A percentile compares a stretch with the other conserved stretches of the same genome.
Evolutionary conservation across 208 protist genomes (phyloP).

Genomic region (Balamuthia mandrillaris): DNA sequence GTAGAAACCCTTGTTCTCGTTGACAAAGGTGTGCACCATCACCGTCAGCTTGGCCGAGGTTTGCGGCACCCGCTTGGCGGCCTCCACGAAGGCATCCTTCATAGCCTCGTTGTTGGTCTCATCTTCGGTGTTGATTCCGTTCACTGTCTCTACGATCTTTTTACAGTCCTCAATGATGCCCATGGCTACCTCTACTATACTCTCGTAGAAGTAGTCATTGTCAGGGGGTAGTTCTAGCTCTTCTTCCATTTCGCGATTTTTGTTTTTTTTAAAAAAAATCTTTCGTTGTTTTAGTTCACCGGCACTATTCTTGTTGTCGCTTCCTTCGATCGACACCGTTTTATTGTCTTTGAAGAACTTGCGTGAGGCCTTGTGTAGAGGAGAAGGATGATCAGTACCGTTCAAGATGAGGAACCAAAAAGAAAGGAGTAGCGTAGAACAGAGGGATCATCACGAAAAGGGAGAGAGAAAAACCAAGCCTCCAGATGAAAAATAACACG

Average conservation of each 20-base stretch:
- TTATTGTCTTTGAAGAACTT: too few species aligned
- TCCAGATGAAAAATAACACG: too few species aligned
- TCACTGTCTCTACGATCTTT: conserved; percentile 2
- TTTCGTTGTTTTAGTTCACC: too few species aligned
- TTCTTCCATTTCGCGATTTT: neutral
- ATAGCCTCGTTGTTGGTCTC: neutral
- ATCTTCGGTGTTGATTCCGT: conserved; percentile 13
- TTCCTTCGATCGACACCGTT: too few species aligned
- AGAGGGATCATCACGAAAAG: too few species aligned
- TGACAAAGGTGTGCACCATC: neutral
- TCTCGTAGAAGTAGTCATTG: conserved; percentile 22
- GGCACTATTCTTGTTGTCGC: too few species aligned
- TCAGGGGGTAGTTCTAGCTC: conserved; percentile 11
- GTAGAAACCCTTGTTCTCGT: neutral
- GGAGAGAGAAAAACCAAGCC: too few species aligned
- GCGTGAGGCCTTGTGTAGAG: too few species aligned
- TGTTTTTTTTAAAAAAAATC: neutral
- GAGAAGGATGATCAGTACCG: too few species aligned
- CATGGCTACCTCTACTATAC: neutral
- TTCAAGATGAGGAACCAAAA: too few species aligned
- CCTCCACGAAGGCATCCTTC: neutral
- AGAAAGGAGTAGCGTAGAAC: too few species aligned
- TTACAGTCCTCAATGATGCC: neutral
- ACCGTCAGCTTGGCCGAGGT: neutral
- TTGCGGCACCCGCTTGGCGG: neutral